Base-by-base conservation (phyloP, 345 rosid species). In the Populus nigra region DNA sequence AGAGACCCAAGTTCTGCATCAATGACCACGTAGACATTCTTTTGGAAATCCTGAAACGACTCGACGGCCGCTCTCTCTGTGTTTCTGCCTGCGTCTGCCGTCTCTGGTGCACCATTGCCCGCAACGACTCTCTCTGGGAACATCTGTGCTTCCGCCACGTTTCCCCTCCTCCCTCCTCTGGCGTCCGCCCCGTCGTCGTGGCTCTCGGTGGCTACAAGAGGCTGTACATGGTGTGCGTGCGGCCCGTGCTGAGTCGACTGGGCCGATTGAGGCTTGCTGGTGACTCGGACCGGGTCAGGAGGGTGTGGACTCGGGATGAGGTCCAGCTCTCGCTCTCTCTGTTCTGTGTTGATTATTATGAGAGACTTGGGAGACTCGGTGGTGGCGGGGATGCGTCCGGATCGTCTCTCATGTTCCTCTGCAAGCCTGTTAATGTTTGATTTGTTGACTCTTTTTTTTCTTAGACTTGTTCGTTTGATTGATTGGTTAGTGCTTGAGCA, bases 141-240 rank as follows among this genome's bases (percentile, higher is more conserved):
- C 84, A 92, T 82, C 91, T 93, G 75, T 95, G 99, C 86, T 90
- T 95, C 86, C 89, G 91, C 77, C 95, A 91, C 80, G 85, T 88
- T 16, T 79, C 87, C 12, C 89, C 93, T 23, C 88, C 89, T 16
- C 89, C 97, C 17, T 78, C 94, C 5, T 77, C 87, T 61, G 73
- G 84, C 33, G 87, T 91, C 33, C 89, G 98, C 27, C 88, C 94
- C 1, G 89, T 95, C 31, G 91, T 93, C n/a, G 83, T 83, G 15
- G 95, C 99, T 23, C 98, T 95, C 8, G 99, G 99, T 8, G 99
- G 99, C 7, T 91, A 89, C 84, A 84, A 90, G 84, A 83, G 91
- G 73, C 99, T 95, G 71, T 95, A 95, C 91, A 87, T 89, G 91
- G 84, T 88, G 15, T 91, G 97, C 82, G 81, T 94, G 70, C 84